A percentile compares a stretch with the other conserved stretches of the same genome.
Evolutionary conservation across 495 filamentous ascomycete species (phyloP).

Genomic region (Stereocaulon alpinum): DNA sequence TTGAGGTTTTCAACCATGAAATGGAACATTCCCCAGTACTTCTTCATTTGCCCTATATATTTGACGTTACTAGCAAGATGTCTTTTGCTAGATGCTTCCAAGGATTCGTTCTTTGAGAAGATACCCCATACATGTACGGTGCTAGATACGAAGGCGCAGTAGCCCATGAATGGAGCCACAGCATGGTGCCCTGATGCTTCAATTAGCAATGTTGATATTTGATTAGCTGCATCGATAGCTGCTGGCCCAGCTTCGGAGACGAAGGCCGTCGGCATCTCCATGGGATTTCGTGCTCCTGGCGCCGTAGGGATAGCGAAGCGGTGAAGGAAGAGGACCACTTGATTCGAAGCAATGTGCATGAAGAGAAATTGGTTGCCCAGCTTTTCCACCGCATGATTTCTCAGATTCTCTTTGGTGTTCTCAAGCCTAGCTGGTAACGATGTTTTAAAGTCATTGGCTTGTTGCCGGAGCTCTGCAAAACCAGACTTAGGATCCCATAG

Average conservation of each 20-base stretch:
- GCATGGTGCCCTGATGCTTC: conserved; percentile 70
- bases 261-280: conserved; percentile 72
- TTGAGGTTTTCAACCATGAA: conserved; percentile 91
- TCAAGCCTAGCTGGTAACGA: conserved; percentile 58
- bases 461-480: conserved; percentile 58
- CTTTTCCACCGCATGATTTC: conserved; percentile 70
- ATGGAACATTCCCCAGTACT: conserved; percentile 96
- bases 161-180: conserved; percentile 85
- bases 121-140: conserved; percentile 88
- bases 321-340: conserved; percentile 84
- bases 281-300: conserved; percentile 53
- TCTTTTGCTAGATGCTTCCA: conserved; percentile 70
- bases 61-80: conserved; percentile 83
- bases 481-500: conserved; percentile 76
- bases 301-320: conserved; percentile 72
- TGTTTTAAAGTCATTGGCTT: conserved; percentile 58
- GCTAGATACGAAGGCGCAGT: conserved; percentile 85
- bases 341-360: conserved; percentile 78
- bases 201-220: conserved; percentile 74
- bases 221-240: conserved; percentile 79
- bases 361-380: conserved; percentile 92
- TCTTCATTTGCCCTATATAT: conserved; percentile 89
- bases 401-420: conserved; percentile 75
- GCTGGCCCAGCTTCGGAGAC: conserved; percentile 62
- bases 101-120: conserved; percentile 67